A percentile compares a stretch with the other conserved stretches of the same genome.
Conservation (phyloP, 176 grass and related monocot genomes). For the Zoysia pacifica region DNA sequence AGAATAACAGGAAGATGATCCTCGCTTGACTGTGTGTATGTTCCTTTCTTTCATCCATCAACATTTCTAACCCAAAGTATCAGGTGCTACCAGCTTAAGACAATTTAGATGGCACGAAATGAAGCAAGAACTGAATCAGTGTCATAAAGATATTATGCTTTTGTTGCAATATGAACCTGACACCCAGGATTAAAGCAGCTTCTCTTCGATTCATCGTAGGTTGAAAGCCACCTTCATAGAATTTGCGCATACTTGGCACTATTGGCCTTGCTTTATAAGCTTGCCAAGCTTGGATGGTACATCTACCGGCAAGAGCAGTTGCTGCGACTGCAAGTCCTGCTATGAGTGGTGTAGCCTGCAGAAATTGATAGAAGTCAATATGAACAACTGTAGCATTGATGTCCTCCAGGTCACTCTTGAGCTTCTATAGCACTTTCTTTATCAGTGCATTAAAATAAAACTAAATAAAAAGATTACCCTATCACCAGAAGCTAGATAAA, state of each 20-base stretch:
- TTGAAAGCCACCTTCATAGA: conserved; percentile 97
- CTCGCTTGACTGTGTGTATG: not conserved
- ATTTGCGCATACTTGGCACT: conserved; percentile 85
- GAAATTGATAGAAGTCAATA: conserved; percentile 26
- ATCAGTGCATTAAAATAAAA: conserved; percentile 10
- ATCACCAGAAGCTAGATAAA: not conserved
- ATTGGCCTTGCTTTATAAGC: conserved; percentile 83
- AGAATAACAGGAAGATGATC: not conserved
- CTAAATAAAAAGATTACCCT: not conserved
- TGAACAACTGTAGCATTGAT: not conserved
- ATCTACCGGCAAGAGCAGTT: conserved; percentile 69
- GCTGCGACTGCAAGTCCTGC: conserved; percentile 82
- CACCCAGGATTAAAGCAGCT: conserved; percentile 81
- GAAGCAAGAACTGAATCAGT: conserved; percentile 13
- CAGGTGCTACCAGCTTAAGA: not conserved
- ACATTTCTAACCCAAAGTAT: not conserved
- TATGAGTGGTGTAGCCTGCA: conserved; percentile 69
- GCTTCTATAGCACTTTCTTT: not conserved
- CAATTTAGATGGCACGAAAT: not conserved
- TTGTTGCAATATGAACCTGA: conserved; percentile 57
- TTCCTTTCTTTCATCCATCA: not conserved
- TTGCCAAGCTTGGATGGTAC: conserved; percentile 81
- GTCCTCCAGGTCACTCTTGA: conserved; percentile 15
- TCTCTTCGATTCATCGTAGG: conserved; percentile 73
- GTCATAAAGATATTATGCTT: not conserved